Conservation (phyloP, 108 stramenopile species). For the Skeletonema menzelii region DNA sequence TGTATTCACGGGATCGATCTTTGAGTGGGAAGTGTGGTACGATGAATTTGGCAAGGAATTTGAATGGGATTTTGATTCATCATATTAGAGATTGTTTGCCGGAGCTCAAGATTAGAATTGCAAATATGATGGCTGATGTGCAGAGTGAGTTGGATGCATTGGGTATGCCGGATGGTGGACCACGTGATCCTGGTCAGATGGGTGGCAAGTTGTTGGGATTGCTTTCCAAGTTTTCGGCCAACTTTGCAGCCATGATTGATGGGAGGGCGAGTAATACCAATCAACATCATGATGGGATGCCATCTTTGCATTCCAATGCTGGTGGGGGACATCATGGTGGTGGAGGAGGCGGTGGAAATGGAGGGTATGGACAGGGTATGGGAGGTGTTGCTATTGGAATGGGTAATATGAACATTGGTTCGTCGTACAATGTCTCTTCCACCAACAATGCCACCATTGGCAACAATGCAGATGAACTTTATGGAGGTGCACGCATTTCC, state of each 20-base stretch:
- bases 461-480: constrained; percentile 80
- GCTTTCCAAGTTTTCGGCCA: constrained; percentile 90
- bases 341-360: constrained; percentile 14
- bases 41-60: constrained; percentile 67
- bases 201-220: constrained; percentile 86
- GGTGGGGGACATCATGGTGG: neutral
- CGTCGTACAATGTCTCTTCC: constrained; percentile 10
- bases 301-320: constrained; percentile 5
- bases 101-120: constrained; percentile 92
- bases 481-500: constrained; percentile 96
- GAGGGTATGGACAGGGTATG: constrained; percentile 20
- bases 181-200: constrained; percentile 32
- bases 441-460: constrained; percentile 17
- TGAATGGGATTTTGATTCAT: constrained; percentile 95
- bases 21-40: constrained; percentile 77
- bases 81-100: constrained; percentile 98
- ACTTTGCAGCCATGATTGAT: constrained; percentile 88
- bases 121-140: constrained; percentile 87
- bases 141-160: constrained; percentile 86
- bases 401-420: constrained; percentile 28
- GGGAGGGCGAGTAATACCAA: constrained; percentile 72
- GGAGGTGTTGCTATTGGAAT: constrained; percentile 32
- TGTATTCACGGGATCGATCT: constrained; percentile 72
- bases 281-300: constrained; percentile 44
- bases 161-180: constrained; percentile 57